Percentiles rank a stretch among this genome's conserved stretches.
Conservation (phyloP, 306 rosid genomes). For the Inga leiocalycina region DNA sequence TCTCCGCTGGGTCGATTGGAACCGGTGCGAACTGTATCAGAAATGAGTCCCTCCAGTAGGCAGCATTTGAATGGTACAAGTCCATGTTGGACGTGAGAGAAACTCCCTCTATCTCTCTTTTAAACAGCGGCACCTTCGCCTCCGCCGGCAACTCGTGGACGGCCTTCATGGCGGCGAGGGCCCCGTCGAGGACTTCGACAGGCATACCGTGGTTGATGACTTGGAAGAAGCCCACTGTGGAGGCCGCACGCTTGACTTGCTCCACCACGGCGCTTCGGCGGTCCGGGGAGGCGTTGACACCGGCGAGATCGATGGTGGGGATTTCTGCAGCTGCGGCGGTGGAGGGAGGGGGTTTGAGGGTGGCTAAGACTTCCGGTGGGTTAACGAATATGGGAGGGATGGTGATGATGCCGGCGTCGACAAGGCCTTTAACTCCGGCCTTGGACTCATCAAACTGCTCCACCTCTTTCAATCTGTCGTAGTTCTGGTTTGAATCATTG, state of each 20-base stretch:
- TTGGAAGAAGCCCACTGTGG: slow-evolving; percentile 51
- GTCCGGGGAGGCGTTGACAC: neutral
- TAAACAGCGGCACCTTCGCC: no score
- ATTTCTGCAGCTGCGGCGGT: neutral
- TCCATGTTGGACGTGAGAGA: no score
- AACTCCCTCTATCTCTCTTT: no score
- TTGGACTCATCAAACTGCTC: slow-evolving; percentile 33
- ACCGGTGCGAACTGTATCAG: no score
- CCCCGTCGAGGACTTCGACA: slow-evolving; percentile 7
- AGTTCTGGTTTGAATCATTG: neutral
- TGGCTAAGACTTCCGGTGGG: slow-evolving; percentile 30
- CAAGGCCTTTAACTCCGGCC: slow-evolving; percentile 15
- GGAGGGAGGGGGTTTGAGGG: neutral
- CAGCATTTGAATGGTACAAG: no score
- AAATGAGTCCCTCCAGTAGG: no score
- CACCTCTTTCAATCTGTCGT: neutral
- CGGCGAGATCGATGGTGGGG: slow-evolving; percentile 44
- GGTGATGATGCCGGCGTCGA: slow-evolving; percentile 33
- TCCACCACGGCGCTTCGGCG: slow-evolving; percentile 33
- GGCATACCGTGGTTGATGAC: slow-evolving; percentile 53
- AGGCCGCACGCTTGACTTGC: slow-evolving; percentile 37
- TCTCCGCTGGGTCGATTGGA: no score
- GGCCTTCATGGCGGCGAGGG: slow-evolving; percentile 25
- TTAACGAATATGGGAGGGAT: slow-evolving; percentile 46
- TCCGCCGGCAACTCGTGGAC: no score